phyloP scores from a whole-genome alignment of 1,284 basidiomycete genomes.

The Ustilago lituana region DNA sequence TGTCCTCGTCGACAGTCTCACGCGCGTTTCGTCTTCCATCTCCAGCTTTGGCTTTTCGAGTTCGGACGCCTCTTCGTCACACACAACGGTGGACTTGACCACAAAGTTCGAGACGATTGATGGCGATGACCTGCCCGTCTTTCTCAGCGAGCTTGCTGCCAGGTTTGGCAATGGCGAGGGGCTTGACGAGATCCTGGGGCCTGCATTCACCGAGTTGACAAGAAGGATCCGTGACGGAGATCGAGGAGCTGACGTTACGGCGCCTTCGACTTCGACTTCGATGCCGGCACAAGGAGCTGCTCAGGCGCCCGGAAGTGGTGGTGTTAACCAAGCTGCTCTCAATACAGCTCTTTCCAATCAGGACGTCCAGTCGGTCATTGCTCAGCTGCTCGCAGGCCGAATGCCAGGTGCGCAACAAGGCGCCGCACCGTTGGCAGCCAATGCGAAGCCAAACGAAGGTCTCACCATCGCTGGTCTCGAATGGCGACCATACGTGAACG shows the following conservation, averaged over 20 bases:
- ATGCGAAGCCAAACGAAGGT: conserved; percentile 45
- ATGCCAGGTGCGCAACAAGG: conserved; percentile 30
- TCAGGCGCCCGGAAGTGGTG: conserved; percentile 5
- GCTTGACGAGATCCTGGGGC: conserved; percentile 70
- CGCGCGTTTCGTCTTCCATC: conserved; percentile 65
- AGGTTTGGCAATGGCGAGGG: conserved; percentile 68
- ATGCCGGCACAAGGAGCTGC: background rate
- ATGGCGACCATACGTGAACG: conserved; percentile 87
- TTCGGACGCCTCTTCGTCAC: conserved; percentile 17
- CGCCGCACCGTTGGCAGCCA: background rate
- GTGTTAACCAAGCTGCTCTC: conserved; percentile 36
- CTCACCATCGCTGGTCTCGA: conserved; percentile 69
- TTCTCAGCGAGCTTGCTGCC: conserved; percentile 70
- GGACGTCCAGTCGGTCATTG: conserved; percentile 57
- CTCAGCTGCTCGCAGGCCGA: conserved; percentile 51
- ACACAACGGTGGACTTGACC: conserved; percentile 24
- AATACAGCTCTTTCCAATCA: conserved; percentile 46
- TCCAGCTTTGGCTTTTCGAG: conserved; percentile 50
- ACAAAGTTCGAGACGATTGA: conserved; percentile 63
- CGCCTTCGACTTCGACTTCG: conserved; percentile 4
- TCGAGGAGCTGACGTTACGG: conserved; percentile 22
- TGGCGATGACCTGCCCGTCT: conserved; percentile 68
- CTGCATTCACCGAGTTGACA: conserved; percentile 61
- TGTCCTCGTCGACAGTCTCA: conserved; percentile 71
- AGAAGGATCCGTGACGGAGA: conserved; percentile 56